phyloP scores from a whole-genome alignment of 2,329 filamentous ascomycete species.

The Pseudocercospora crystallina region DNA sequence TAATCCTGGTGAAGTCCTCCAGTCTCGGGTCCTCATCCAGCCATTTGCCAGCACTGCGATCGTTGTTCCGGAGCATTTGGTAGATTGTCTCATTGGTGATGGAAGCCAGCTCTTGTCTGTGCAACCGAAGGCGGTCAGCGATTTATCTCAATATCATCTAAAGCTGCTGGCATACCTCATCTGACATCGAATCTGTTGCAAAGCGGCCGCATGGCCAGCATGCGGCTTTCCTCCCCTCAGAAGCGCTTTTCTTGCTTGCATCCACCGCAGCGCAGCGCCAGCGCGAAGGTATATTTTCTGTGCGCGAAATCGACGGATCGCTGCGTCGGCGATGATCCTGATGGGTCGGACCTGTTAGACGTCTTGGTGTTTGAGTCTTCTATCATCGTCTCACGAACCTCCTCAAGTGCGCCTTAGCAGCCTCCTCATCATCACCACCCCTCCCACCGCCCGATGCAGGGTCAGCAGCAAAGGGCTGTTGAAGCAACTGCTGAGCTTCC shows the following conservation, averaged over 20 bases:
- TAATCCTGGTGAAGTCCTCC: slow-evolving; percentile 29
- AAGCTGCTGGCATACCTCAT: too few relatives aligned
- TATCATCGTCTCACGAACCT: slow-evolving; percentile 41
- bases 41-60: slow-evolving; percentile 60
- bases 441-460: neutral
- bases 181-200: slow-evolving; percentile 47
- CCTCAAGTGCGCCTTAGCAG: slow-evolving; percentile 57
- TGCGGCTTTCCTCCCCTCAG: slow-evolving; percentile 53
- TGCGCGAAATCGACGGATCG: slow-evolving; percentile 60
- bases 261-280: slow-evolving; percentile 59
- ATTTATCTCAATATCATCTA: too few relatives aligned
- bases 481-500: slow-evolving; percentile 56
- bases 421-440: slow-evolving; percentile 48
- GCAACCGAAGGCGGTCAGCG: too few relatives aligned
- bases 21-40: slow-evolving; percentile 60
- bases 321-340: slow-evolving; percentile 62
- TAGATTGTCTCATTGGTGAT: slow-evolving; percentile 60
- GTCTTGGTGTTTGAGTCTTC: too few relatives aligned
- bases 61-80: slow-evolving; percentile 52
- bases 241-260: slow-evolving; percentile 53
- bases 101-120: slow-evolving; percentile 54
- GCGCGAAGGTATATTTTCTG: slow-evolving; percentile 61
- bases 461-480: slow-evolving; percentile 48
- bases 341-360: neutral
- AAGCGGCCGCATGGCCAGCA: slow-evolving; percentile 46